Percentiles rank a stretch among this genome's conserved stretches.
Evolutionary conservation across 441 rosid species (phyloP).

Genomic region (Brassica balearica): DNA sequence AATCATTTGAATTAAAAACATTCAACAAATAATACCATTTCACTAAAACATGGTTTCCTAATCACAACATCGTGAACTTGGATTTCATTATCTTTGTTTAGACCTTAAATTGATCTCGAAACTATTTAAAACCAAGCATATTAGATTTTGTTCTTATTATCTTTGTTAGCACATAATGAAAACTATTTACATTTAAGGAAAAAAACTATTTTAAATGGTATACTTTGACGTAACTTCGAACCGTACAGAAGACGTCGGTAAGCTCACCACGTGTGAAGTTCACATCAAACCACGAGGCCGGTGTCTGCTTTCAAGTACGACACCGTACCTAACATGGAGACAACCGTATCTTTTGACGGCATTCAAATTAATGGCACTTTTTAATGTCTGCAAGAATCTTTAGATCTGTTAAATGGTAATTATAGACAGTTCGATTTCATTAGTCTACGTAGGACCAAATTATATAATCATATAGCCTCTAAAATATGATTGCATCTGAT

Average conservation of each 20-base stretch:
- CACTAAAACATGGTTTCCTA: slow-evolving; percentile 8
- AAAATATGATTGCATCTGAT: slow-evolving; percentile 23
- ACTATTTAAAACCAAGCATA: slow-evolving; percentile 27
- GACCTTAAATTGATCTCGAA: slow-evolving; percentile 24
- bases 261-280: slow-evolving; percentile 35
- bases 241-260: slow-evolving; percentile 39
- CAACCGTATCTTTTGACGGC: slow-evolving; percentile 42
- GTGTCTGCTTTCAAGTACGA: slow-evolving; percentile 42
- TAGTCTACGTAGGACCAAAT: slow-evolving; percentile 2
- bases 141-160: slow-evolving; percentile 31
- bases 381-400: slow-evolving; percentile 26
- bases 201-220: not conserved
- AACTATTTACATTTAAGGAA: not conserved
- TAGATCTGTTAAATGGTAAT: slow-evolving; percentile 28
- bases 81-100: slow-evolving; percentile 37
- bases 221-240: slow-evolving; percentile 33
- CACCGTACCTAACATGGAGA: slow-evolving; percentile 49
- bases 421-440: not conserved
- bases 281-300: slow-evolving; percentile 38
- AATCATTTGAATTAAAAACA: too few relatives aligned
- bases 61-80: slow-evolving; percentile 36
- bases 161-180: slow-evolving; percentile 14
- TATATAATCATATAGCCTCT: not conserved
- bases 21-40: too few relatives aligned
- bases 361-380: slow-evolving; percentile 36